Evolutionary conservation across 2,329 filamentous ascomycete genomes (phyloP), one percentile per base, ranked within the genome.

Genomic region (Bertia moriformis): DNA sequence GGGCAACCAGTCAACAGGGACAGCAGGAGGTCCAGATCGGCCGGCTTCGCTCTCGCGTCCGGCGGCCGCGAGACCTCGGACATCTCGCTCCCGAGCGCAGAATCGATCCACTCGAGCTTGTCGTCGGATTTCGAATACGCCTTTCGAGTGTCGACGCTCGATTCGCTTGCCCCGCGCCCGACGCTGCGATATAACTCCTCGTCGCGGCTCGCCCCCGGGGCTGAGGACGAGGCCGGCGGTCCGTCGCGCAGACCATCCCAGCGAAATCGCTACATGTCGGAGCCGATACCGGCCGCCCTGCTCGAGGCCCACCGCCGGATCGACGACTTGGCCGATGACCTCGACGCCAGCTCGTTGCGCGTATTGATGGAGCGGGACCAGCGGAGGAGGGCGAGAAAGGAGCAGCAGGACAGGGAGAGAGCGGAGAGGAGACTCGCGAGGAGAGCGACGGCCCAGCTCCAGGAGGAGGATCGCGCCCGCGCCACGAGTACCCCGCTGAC

Each of bases 281-380:
- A n/a, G n/a, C n/a, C n/a, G n/a, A 58, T 78, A 14, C 66, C 72
- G 0, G 74, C 84, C 43, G 77, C 74, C 27, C 67, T 62, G 0
- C 51, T 78, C 19, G 75, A 68, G 45, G 69, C 69, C 3, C 72
- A 73, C 48, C 76, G 79, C 59, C 60, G 74, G 50, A 59, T 83
- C 53, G 60, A 84, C 60, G 61, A 83, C 57, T 60, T 96, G 35
- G 91, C 87, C 17, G 83, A 96, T 52, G 81, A 84, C 42, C 67
- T 98, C 40, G 85, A 86, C 58, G 83, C 91, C 3, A 75, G 81
- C 39, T 88, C 86, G 48, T 57, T 98, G 29, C 73, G 89, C 42
- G 83, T 93, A 53, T 66, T 96, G 19, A 81, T 98, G 73, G 91
- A 98, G 49, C 69, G 91, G 43, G 91, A 98, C 51, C 71, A 79